phyloP scores from a whole-genome alignment of 1,284 basidiomycete genomes.

The Apiotrichum sp. region DNA sequence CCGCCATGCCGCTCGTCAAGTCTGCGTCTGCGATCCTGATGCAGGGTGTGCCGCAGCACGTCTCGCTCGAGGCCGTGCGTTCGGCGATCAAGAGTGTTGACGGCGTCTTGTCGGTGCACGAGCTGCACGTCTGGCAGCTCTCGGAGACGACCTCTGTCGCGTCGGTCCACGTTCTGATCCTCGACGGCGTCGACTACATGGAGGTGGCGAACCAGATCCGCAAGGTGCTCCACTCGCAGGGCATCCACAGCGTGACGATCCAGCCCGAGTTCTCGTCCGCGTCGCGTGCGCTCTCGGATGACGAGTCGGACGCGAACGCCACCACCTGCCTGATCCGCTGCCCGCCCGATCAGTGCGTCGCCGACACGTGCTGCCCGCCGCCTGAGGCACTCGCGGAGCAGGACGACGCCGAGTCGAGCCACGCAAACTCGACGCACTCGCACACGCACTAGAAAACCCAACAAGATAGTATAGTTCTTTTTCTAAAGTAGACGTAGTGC shows the following conservation, averaged over 20 bases:
- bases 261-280: slow-evolving; percentile 47
- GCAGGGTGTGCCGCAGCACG: slow-evolving; percentile 85
- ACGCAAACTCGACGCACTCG: not conserved
- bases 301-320: slow-evolving; percentile 17
- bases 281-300: slow-evolving; percentile 19
- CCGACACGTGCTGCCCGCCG: slow-evolving; percentile 47
- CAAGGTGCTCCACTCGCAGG: slow-evolving; percentile 74
- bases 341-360: slow-evolving; percentile 46
- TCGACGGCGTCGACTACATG: slow-evolving; percentile 78
- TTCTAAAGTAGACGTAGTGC: no score
- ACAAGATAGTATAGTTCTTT: no score
- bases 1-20: slow-evolving; percentile 85
- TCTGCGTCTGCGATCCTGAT: slow-evolving; percentile 95
- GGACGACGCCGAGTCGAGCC: no score
- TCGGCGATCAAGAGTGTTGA: slow-evolving; percentile 69
- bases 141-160: slow-evolving; percentile 86
- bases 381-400: slow-evolving; percentile 9
- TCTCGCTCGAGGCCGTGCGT: slow-evolving; percentile 82
- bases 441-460: not conserved
- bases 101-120: slow-evolving; percentile 88
- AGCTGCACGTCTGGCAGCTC: slow-evolving; percentile 94
- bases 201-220: slow-evolving; percentile 77
- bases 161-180: slow-evolving; percentile 88
- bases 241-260: slow-evolving; percentile 90
- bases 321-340: slow-evolving; percentile 46